phyloP scores from a whole-genome alignment of 345 rosid genomes.

The Nephelium lappaceum region DNA sequence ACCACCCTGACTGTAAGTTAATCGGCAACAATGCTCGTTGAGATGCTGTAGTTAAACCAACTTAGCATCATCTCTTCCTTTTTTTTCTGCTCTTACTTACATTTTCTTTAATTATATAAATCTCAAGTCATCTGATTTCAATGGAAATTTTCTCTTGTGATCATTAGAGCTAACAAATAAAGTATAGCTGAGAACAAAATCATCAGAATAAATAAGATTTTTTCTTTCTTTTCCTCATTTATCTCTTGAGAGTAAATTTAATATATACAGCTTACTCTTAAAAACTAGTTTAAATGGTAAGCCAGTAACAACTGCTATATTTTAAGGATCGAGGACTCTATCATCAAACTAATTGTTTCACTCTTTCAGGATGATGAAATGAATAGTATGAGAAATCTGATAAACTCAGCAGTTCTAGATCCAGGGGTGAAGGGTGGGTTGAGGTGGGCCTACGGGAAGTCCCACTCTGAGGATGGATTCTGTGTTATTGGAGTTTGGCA shows the following conservation, averaged over 20 bases:
- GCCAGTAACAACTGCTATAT: neutral
- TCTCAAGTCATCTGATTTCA: neutral
- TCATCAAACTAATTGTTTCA: neutral
- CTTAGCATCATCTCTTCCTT: neutral
- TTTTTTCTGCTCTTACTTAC: neutral
- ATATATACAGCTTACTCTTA: neutral
- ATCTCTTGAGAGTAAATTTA: neutral
- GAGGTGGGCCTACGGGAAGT: constrained; percentile 60
- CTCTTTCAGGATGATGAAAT: constrained; percentile 60
- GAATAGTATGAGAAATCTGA: constrained; percentile 41
- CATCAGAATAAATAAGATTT: neutral
- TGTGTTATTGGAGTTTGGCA: constrained; percentile 51
- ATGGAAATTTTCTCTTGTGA: neutral
- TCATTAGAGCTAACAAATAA: neutral
- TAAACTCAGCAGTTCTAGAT: constrained; percentile 57
- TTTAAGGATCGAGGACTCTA: neutral
- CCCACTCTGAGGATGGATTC: constrained; percentile 45
- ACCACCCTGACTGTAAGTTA: constrained; percentile 45
- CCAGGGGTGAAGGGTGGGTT: constrained; percentile 67
- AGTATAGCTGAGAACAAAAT: neutral
- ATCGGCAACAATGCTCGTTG: neutral
- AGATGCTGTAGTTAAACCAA: neutral
- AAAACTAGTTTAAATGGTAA: neutral
- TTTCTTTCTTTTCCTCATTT: neutral
- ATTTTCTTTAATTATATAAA: neutral